phyloP scores from a whole-genome alignment of 345 rosid genomes.

The Salix exigua region DNA sequence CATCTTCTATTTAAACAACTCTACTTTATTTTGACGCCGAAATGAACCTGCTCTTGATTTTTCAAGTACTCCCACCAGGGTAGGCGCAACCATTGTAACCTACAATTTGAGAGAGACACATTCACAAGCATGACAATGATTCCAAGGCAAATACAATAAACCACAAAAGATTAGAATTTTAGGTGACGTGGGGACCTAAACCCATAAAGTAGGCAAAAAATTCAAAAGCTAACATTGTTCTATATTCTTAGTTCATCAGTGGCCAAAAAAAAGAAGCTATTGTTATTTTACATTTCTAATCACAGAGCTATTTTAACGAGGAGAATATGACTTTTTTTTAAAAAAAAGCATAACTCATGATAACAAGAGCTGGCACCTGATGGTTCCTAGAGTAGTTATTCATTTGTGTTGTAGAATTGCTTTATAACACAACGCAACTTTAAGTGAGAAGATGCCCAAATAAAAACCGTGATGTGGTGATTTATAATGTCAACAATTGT shows the following conservation, averaged over 20 bases:
- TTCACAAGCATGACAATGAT: not conserved
- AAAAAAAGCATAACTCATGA: not conserved
- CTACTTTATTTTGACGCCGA: not conserved
- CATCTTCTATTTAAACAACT: not conserved
- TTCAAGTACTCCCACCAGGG: constrained; percentile 56
- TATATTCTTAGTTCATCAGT: not conserved
- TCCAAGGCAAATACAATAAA: not conserved
- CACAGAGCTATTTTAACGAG: not conserved
- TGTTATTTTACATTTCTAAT: not conserved
- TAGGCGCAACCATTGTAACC: constrained; percentile 61
- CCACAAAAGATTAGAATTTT: not conserved
- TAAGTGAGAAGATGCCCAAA: not conserved
- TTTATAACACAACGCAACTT: not conserved
- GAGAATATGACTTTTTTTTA: not conserved
- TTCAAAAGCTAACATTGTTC: not conserved
- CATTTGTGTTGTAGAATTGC: not conserved
- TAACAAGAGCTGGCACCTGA: not conserved
- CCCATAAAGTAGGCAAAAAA: not conserved
- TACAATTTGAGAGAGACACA: constrained; percentile 15
- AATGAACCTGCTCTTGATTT: constrained; percentile 2
- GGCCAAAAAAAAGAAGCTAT: not conserved
- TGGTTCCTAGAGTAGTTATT: not conserved
- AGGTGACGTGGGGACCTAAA: not conserved
- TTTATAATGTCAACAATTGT: not conserved
- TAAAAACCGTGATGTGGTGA: not conserved